Evolutionary conservation across 208 protist species (phyloP).

Genomic region (Wallacemonas sp.): DNA sequence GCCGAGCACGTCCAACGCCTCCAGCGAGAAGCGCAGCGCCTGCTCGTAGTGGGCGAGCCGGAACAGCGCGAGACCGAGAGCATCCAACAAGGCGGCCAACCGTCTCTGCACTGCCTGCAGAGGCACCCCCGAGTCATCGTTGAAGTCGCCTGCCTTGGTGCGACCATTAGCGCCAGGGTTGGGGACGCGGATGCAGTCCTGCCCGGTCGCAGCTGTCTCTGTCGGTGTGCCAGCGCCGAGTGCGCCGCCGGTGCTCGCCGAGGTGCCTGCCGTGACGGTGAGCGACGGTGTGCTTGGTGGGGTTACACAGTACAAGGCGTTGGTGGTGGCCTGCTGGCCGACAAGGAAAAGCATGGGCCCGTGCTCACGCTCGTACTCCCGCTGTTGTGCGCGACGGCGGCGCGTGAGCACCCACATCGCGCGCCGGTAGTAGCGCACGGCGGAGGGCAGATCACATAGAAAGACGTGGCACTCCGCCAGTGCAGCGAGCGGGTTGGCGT

Average conservation of each 20-base stretch:
- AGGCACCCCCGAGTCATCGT: constrained; percentile 13
- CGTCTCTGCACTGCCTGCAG: constrained; percentile 41
- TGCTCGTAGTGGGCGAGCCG: constrained; percentile 62
- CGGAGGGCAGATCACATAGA: constrained; percentile 79
- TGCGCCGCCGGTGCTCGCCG: too few species aligned
- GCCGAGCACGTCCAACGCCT: constrained; percentile 52
- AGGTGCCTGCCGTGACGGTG: not conserved
- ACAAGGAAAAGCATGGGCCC: constrained; percentile 8
- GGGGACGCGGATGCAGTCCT: not conserved
- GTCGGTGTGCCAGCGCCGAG: too few species aligned
- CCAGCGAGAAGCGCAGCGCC: constrained; percentile 73
- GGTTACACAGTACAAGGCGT: not conserved
- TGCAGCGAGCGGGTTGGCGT: constrained; percentile 69
- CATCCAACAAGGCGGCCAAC: constrained; percentile 76
- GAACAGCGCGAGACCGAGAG: constrained; percentile 71
- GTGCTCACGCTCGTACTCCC: constrained; percentile 12
- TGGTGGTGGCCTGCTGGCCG: not conserved
- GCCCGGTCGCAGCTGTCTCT: too few species aligned
- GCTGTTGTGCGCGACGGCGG: constrained; percentile 9
- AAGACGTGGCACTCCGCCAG: constrained; percentile 81
- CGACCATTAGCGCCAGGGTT: not conserved
- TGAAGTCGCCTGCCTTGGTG: constrained; percentile 9
- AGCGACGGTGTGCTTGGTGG: not conserved
- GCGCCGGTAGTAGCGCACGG: constrained; percentile 76
- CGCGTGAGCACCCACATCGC: constrained; percentile 65